Conservation (phyloP, 2,329 filamentous ascomycete genomes). For the Xylariaceae sp. region DNA sequence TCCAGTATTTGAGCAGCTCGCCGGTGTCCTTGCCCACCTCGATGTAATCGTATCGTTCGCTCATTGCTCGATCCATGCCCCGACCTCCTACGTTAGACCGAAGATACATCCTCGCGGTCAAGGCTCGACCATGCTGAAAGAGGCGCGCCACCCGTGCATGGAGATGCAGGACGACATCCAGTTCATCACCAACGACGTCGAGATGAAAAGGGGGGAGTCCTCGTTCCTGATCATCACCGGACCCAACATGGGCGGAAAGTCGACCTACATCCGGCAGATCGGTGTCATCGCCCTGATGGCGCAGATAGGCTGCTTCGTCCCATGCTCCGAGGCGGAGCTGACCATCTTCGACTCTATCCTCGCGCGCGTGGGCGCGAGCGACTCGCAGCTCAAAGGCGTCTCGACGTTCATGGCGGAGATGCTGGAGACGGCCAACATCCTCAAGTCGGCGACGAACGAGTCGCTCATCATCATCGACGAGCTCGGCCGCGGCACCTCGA, state of each 20-base stretch:
- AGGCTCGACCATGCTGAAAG: constrained; percentile 83
- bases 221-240: constrained; percentile 96
- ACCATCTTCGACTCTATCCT: constrained; percentile 97
- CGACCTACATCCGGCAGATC: constrained; percentile 95
- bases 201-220: constrained; percentile 68
- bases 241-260: constrained; percentile 99
- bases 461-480: constrained; percentile 98
- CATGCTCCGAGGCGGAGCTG: constrained; percentile 81
- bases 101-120: constrained; percentile 84
- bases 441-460: constrained; percentile 92
- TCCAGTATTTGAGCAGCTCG: constrained; percentile 84
- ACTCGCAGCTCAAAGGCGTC: constrained; percentile 95
- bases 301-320: constrained; percentile 93
- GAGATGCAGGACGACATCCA: constrained; percentile 98
- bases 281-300: constrained; percentile 97
- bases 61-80: constrained; percentile 88
- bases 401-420: constrained; percentile 99
- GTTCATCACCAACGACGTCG: constrained; percentile 97
- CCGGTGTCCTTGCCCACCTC: constrained; percentile 81
- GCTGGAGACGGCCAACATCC: constrained; percentile 96
- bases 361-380: constrained; percentile 88
- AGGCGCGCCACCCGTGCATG: constrained; percentile 94
- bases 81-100: constrained; percentile 83
- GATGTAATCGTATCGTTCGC: constrained; percentile 94
- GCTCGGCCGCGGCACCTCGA: constrained; percentile 90